Base-by-base conservation (phyloP, 306 rosid species). In the Geum urbanum region DNA sequence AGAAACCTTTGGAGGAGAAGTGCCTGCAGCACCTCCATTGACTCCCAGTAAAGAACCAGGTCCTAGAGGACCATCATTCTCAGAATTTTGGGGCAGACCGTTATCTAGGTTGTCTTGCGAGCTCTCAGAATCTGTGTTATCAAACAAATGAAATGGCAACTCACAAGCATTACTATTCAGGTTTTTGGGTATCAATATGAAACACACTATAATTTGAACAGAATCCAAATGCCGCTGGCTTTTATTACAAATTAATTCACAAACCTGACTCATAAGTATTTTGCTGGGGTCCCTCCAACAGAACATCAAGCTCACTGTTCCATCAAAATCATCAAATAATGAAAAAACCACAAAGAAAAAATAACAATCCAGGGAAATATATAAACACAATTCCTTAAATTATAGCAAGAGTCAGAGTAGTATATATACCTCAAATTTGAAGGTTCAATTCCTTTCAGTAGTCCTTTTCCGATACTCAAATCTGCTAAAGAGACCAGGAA, bases 401-500 rank as follows among this genome's bases (percentile, higher is more conserved):
- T 32, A 32, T 32, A 32, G 37, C 37, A 32, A 32, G 37, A 32
- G 37, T 32, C 37, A 32, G 37, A 32, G 37, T 32, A 32, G 37
- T 32, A 32, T 32, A 32, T 41, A 12, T 51, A 84, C 89, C 79
- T 4, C 51, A 82, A 22, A 75, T 76, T 70, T 18, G 72, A 52
- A 0, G 50, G 55, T 37, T 69, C 67, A 68, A 67, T 51, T 18
- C 70, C 84, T 44, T 2, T 16, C 0, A 74, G 81, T 6, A 82
- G 11, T 27, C 39, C 15, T 54, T 66, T 81, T 19, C 74, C n/a
- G 44, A 32, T 12, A 16, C 69, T 63, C n/a, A 15, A 37, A 14
- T 76, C 58, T 7, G 79, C 77, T n/a, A 82, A 46, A 32, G 87
- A 82, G 52, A 87, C 74, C 45, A 87, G 78, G 82, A 80, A 69